A percentile compares a stretch with the other conserved stretches of the same genome.
Conservation (phyloP, 345 rosid species). For the Camelina laxa region DNA sequence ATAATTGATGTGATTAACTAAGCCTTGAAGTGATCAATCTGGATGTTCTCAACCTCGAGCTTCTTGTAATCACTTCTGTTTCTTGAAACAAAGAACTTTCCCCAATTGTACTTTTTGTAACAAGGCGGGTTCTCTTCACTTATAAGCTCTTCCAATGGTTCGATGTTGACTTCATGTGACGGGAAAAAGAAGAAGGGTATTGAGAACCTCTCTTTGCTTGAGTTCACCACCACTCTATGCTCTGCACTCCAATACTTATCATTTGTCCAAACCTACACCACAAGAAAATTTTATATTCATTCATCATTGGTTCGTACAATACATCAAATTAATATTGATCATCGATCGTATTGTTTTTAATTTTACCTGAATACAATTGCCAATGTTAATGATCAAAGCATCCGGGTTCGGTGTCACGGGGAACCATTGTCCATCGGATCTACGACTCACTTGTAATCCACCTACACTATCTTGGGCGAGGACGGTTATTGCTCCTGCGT, state of each 20-base stretch:
- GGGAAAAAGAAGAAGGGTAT: constrained; percentile 71
- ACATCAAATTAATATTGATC: not conserved
- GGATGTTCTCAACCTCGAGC: constrained; percentile 62
- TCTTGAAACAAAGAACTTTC: constrained; percentile 59
- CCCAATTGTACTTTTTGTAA: constrained; percentile 68
- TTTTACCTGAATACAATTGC: constrained; percentile 67
- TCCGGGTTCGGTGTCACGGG: constrained; percentile 55
- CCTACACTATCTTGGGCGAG: constrained; percentile 83
- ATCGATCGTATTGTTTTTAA: not conserved
- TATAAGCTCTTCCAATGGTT: constrained; percentile 64
- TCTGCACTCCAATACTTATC: constrained; percentile 70
- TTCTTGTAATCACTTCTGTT: constrained; percentile 68
- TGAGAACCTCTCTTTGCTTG: constrained; percentile 63
- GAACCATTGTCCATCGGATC: constrained; percentile 80
- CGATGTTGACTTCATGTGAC: constrained; percentile 50
- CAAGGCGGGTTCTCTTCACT: constrained; percentile 52
- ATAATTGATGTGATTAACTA: not conserved
- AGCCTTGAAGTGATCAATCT: constrained; percentile 60
- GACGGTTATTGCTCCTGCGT: constrained; percentile 72
- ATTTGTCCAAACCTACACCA: constrained; percentile 74
- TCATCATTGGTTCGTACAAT: not conserved
- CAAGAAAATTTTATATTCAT: not conserved
- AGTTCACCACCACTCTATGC: constrained; percentile 71
- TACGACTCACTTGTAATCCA: constrained; percentile 72
- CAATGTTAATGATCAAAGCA: constrained; percentile 77